Evolutionary conservation across 78 protist species (phyloP).

Genomic region (Polysphondylium violaceum): DNA sequence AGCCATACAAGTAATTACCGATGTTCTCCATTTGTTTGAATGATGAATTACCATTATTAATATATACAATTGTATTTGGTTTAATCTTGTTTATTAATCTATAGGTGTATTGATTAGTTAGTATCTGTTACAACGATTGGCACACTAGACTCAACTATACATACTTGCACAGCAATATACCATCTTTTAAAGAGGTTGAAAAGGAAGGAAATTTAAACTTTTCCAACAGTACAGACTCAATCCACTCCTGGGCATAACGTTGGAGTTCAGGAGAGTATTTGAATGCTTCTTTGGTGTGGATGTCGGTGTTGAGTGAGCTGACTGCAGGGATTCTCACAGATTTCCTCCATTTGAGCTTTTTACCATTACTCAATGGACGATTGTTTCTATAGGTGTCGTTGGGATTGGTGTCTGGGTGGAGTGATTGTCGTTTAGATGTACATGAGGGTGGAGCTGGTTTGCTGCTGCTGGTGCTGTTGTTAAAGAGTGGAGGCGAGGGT

Average conservation of each 20-base stretch:
- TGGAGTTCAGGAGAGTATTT: conserved; percentile 85
- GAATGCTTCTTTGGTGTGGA: conserved; percentile 78
- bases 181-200: conserved; percentile 52
- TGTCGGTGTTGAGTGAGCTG: conserved; percentile 59
- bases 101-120: background rate
- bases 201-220: conserved; percentile 46
- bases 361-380: conserved; percentile 8
- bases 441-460: background rate
- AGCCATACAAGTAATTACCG: conserved; percentile 61
- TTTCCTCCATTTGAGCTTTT: conserved; percentile 63
- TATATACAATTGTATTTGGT: conserved; percentile 35
- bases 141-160: background rate
- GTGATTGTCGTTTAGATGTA: too few relatives aligned
- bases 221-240: conserved; percentile 14
- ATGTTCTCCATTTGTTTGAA: conserved; percentile 84
- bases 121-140: background rate
- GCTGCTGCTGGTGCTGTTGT: background rate
- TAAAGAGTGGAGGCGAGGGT: conserved; percentile 52
- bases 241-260: conserved; percentile 67
- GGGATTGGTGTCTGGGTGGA: too few relatives aligned
- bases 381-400: too few relatives aligned
- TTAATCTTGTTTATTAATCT: conserved; percentile 30
- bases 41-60: conserved; percentile 51
- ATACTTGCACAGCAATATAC: conserved; percentile 72
- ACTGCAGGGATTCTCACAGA: conserved; percentile 57